Conservation (phyloP, 140 eudicot species). For the Bidens hawaiensis region DNA sequence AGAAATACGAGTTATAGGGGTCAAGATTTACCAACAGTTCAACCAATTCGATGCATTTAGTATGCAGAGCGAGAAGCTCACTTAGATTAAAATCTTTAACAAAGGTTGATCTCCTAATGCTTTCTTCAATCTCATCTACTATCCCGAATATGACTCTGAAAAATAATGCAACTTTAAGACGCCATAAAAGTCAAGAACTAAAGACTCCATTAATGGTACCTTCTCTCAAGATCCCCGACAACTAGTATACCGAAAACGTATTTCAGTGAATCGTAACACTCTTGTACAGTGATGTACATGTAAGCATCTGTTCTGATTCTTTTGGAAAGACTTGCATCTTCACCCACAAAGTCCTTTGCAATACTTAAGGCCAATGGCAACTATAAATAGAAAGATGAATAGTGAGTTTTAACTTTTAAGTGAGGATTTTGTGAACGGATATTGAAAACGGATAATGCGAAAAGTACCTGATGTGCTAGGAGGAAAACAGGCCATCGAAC, state of each 20-base stretch:
- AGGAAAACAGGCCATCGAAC: slow-evolving; percentile 95
- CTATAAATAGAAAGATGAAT: slow-evolving; percentile 34
- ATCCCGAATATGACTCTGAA: slow-evolving; percentile 63
- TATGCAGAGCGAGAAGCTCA: slow-evolving; percentile 53
- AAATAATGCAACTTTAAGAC: background rate
- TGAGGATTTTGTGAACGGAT: background rate
- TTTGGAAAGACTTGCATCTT: slow-evolving; percentile 58
- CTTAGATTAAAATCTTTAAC: slow-evolving; percentile 55
- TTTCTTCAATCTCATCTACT: slow-evolving; percentile 77
- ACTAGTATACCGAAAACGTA: slow-evolving; percentile 67
- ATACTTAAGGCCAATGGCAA: slow-evolving; percentile 64
- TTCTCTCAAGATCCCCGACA: slow-evolving; percentile 87
- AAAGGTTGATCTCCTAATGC: slow-evolving; percentile 53
- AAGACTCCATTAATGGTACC: slow-evolving; percentile 38
- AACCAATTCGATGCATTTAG: slow-evolving; percentile 68
- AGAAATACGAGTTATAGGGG: slow-evolving; percentile 14
- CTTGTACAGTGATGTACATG: slow-evolving; percentile 65
- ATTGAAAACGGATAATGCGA: too few relatives aligned
- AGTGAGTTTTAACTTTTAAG: background rate
- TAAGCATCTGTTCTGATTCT: slow-evolving; percentile 58
- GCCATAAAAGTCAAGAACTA: background rate
- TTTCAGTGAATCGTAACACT: slow-evolving; percentile 84
- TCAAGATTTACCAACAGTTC: slow-evolving; percentile 64
- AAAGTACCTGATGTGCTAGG: slow-evolving; percentile 77
- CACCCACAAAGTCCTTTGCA: slow-evolving; percentile 79